Conservation (phyloP, 1,139 yeast species). For the Debaryomyces singareniensis region DNA sequence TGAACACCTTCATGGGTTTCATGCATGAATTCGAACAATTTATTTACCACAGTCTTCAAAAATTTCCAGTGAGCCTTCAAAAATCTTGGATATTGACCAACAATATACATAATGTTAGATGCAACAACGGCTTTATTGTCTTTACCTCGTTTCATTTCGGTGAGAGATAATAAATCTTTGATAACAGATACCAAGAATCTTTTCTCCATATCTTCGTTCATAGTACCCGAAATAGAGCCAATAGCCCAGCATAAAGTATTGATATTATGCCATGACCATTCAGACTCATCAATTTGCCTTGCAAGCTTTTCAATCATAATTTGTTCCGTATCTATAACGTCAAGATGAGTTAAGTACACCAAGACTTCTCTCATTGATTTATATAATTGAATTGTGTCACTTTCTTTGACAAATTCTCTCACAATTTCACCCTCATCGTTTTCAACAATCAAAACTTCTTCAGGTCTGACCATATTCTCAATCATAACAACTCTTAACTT, state of each 20-base stretch:
- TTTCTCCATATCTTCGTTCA: slow-evolving; percentile 97
- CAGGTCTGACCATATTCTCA: slow-evolving; percentile 98
- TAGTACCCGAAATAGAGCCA: slow-evolving; percentile 97
- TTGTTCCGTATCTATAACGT: slow-evolving; percentile 88
- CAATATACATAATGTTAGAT: slow-evolving; percentile 97
- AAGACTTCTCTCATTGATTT: slow-evolving; percentile 93
- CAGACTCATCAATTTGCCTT: slow-evolving; percentile 89
- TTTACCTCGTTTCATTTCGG: slow-evolving; percentile 95
- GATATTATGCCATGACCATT: slow-evolving; percentile 99
- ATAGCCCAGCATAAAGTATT: slow-evolving; percentile 99
- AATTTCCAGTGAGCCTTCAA: slow-evolving; percentile 98
- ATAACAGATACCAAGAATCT: slow-evolving; percentile 88
- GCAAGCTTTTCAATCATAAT: slow-evolving; percentile 90
- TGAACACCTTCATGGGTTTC: slow-evolving; percentile 99
- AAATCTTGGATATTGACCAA: slow-evolving; percentile 97
- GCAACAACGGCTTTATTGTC: slow-evolving; percentile 99
- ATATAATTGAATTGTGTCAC: slow-evolving; percentile 92
- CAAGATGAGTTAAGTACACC: slow-evolving; percentile 91
- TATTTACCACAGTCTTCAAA: slow-evolving; percentile 89
- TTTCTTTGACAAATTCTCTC: slow-evolving; percentile 92
- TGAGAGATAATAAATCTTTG: slow-evolving; percentile 81
- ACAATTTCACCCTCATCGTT: slow-evolving; percentile 99
- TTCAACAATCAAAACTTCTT: slow-evolving; percentile 92
- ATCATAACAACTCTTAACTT: slow-evolving; percentile 84
- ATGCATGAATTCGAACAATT: slow-evolving; percentile 96